Conservation (phyloP, 225 moss, liverwort and hornwort genomes). For the Physcomitrium patens region DNA sequence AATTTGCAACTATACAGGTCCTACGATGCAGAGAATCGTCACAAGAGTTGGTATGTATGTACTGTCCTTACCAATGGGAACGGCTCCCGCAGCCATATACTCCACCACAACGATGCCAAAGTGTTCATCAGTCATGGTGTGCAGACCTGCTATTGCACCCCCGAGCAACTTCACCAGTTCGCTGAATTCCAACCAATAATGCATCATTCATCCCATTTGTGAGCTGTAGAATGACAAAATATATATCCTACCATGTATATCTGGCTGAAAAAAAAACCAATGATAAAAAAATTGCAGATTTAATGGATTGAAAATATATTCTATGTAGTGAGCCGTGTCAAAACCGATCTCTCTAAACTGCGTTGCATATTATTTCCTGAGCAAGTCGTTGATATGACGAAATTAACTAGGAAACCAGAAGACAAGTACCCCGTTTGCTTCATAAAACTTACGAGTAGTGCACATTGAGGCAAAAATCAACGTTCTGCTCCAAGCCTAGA, state of each 20-base stretch:
- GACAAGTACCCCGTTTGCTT: constrained; percentile 20
- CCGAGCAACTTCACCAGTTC: constrained; percentile 76
- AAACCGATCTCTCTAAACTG: not conserved
- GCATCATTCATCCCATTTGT: constrained; percentile 6
- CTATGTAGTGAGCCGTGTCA: not conserved
- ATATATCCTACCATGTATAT: constrained; percentile 3
- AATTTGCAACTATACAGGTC: not conserved
- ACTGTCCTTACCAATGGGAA: constrained; percentile 74
- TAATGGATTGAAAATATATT: not conserved
- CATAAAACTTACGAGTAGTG: constrained; percentile 58
- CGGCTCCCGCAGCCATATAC: constrained; percentile 94
- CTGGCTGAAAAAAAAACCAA: not conserved
- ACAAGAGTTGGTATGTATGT: not conserved
- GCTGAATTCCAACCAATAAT: constrained; percentile 35
- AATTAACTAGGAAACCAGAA: constrained; percentile 5
- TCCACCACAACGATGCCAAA: constrained; percentile 97
- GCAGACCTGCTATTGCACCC: constrained; percentile 81
- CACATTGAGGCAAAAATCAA: constrained; percentile 80
- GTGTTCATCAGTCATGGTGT: constrained; percentile 97
- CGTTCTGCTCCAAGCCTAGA: constrained; percentile 69
- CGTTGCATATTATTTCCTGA: not conserved
- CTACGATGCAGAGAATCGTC: constrained; percentile 4
- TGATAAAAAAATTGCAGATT: not conserved
- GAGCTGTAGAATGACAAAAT: constrained; percentile 11
- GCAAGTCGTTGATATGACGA: not conserved